These are phyloP conservation scores for Pestalotiopsis sp. DNA, from an alignment of 2,329 filamentous ascomycete species.

Conservation along the genomic window DNA sequence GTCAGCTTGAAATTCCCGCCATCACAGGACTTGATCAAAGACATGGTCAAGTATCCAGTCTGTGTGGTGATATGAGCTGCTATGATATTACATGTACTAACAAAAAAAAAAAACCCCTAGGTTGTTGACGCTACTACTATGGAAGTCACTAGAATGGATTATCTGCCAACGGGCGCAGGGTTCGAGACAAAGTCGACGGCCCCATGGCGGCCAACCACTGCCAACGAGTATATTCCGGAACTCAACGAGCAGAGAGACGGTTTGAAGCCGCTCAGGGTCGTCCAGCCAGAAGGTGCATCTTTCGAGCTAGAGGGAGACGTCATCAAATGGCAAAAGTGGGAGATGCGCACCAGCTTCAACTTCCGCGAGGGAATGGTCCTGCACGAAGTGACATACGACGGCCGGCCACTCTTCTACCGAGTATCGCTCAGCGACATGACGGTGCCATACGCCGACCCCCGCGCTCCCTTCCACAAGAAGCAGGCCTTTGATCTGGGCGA, in stretches of 20 bases:
- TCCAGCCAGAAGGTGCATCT: slow-evolving; percentile 54
- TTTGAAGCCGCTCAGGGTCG: slow-evolving; percentile 72
- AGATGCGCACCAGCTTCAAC: slow-evolving; percentile 66
- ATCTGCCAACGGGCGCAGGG: slow-evolving; percentile 1
- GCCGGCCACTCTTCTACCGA: slow-evolving; percentile 60
- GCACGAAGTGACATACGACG: slow-evolving; percentile 64
- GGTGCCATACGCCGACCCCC: slow-evolving; percentile 65
- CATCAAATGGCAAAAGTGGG: slow-evolving; percentile 48
- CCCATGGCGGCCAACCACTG: neutral
- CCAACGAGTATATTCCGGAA: slow-evolving; percentile 10
- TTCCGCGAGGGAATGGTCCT: slow-evolving; percentile 64
- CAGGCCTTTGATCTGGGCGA: slow-evolving; percentile 73
- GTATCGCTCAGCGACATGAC: slow-evolving; percentile 64
- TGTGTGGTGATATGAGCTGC: neutral
- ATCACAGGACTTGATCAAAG: neutral
- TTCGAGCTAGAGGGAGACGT: slow-evolving; percentile 34
- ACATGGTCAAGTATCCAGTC: neutral
- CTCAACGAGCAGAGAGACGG: slow-evolving; percentile 36
- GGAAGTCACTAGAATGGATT: slow-evolving; percentile 7
- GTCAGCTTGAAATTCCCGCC: neutral
- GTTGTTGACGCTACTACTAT: slow-evolving; percentile 8
- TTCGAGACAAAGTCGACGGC: slow-evolving; percentile 1
- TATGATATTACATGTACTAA: neutral
- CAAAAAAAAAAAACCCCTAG: neutral
- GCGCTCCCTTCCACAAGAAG: slow-evolving; percentile 66